phyloP scores from a whole-genome alignment of 305 asterid species.

The Ajuga reptans region DNA sequence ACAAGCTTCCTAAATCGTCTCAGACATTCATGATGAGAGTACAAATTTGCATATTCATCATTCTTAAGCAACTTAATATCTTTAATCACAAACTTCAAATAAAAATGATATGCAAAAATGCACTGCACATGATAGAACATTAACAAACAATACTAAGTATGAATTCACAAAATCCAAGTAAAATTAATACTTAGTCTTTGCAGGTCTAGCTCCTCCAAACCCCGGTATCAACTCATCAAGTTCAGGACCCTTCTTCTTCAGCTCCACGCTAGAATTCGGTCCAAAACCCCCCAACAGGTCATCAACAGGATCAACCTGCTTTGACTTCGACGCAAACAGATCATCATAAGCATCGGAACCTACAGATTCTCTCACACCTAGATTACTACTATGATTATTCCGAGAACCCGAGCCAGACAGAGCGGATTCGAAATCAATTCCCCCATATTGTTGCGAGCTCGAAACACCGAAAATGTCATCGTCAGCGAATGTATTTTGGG shows the following conservation, averaged over 20 bases:
- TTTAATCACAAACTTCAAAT: background rate
- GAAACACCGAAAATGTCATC: slow-evolving; percentile 49
- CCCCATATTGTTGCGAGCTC: slow-evolving; percentile 33
- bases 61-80: background rate
- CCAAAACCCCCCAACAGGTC: slow-evolving; percentile 50
- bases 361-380: slow-evolving; percentile 13
- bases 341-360: slow-evolving; percentile 34
- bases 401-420: slow-evolving; percentile 28
- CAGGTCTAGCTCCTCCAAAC: slow-evolving; percentile 37
- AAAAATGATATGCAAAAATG: background rate
- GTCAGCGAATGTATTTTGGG: slow-evolving; percentile 26
- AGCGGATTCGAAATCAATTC: slow-evolving; percentile 47
- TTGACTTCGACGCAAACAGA: slow-evolving; percentile 32
- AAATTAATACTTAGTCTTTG: slow-evolving; percentile 25
- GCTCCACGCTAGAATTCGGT: slow-evolving; percentile 24
- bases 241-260: slow-evolving; percentile 27
- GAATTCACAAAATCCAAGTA: slow-evolving; percentile 17
- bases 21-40: background rate
- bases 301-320: slow-evolving; percentile 30
- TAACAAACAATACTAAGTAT: background rate
- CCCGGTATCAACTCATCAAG: slow-evolving; percentile 52
- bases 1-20: slow-evolving; percentile 1
- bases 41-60: background rate
- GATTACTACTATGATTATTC: background rate
- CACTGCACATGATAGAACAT: slow-evolving; percentile 3